phyloP scores from a whole-genome alignment of 2,329 filamentous ascomycete genomes.

The Sporothrix variecibatus region DNA sequence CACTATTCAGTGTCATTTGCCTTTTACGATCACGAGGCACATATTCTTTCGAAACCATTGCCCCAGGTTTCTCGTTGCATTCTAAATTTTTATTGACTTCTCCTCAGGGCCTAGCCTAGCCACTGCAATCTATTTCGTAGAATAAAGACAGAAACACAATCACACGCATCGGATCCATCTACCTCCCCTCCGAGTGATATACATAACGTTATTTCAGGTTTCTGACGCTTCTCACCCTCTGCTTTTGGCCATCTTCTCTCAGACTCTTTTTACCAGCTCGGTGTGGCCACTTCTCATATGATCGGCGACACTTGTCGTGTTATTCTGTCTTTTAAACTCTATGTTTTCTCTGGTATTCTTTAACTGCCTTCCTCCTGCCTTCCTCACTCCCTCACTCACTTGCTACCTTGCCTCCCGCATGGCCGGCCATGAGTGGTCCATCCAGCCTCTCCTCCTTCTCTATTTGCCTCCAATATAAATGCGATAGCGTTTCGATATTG shows the following conservation, averaged over 20 bases:
- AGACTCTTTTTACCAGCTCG: neutral
- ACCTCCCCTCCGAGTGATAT: neutral
- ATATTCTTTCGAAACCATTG: neutral
- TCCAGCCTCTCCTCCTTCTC: neutral
- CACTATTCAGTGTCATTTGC: too few relatives aligned
- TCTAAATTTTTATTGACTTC: neutral
- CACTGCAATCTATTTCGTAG: neutral
- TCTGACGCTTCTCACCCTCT: neutral
- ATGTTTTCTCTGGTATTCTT: neutral
- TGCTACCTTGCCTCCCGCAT: neutral
- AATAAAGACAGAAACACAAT: neutral
- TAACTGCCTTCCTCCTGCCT: neutral
- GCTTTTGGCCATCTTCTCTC: neutral
- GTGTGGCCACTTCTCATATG: constrained; percentile 20
- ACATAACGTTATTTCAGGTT: neutral
- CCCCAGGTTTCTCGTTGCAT: neutral
- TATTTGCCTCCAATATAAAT: constrained; percentile 14
- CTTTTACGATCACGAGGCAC: neutral
- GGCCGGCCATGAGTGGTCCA: neutral
- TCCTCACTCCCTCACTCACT: neutral
- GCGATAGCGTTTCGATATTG: constrained; percentile 20
- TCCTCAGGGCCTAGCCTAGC: neutral
- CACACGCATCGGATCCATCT: neutral
- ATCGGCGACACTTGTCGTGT: constrained; percentile 5
- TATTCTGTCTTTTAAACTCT: constrained; percentile 5